Evolutionary conservation across 2,329 filamentous ascomycete species (phyloP).

Genomic region (Sporothrix curviconia): DNA sequence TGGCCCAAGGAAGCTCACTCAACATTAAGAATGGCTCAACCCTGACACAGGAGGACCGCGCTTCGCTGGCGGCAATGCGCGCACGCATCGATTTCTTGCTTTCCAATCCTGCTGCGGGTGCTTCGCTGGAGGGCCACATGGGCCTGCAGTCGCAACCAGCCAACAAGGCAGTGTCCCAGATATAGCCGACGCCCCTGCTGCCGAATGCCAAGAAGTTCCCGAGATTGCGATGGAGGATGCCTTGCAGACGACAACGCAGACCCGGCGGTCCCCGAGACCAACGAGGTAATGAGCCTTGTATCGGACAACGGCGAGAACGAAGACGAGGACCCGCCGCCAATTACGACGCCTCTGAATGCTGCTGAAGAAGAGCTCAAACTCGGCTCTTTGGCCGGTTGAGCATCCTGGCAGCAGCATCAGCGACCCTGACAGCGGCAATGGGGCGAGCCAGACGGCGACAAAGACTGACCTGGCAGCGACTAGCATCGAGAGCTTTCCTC

Average conservation of each 20-base stretch:
- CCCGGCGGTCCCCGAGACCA: neutral
- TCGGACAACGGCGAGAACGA: conserved; percentile 21
- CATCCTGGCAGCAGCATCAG: conserved; percentile 13
- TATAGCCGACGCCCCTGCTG: neutral
- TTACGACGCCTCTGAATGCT: conserved; percentile 16
- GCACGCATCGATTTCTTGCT: conserved; percentile 31
- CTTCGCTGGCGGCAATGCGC: conserved; percentile 41
- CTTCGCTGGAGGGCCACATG: neutral
- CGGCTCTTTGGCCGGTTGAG: conserved; percentile 13
- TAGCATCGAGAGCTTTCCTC: neutral
- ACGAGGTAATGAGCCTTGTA: conserved; percentile 19
- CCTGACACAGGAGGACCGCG: conserved; percentile 37
- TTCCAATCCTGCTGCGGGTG: neutral
- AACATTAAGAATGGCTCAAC: conserved; percentile 33
- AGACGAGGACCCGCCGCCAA: conserved; percentile 15
- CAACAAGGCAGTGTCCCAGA: neutral
- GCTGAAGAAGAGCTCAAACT: conserved; percentile 7
- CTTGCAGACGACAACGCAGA: neutral
- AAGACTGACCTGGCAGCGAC: neutral
- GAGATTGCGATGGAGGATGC: conserved; percentile 14
- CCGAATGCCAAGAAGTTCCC: neutral
- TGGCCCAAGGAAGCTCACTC: conserved; percentile 41
- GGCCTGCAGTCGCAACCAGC: no score
- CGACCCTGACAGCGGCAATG: conserved; percentile 1
- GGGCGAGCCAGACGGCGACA: neutral